Base-by-base conservation (phyloP, 140 eudicot genomes). In the Erigeron philadelphicus region DNA sequence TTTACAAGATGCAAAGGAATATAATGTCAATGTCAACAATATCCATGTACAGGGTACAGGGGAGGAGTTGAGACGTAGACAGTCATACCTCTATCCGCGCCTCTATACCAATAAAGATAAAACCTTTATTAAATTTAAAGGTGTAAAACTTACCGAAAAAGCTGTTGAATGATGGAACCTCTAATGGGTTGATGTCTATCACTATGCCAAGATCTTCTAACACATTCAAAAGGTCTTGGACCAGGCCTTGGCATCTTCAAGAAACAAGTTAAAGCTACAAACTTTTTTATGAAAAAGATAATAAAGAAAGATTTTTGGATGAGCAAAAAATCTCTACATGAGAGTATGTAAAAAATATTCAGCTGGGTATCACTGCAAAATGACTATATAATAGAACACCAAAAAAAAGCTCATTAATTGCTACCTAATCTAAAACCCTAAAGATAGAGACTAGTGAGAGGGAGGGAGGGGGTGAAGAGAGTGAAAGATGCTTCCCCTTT, bases 171-270 rank as follows among this genome's bases (percentile, higher is more conserved):
- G 70, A 87, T 81, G 10, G 89, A 90, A 35, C 95, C 95, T 78
- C 97, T 83, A 63, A 90, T 78, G 81, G 95, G 92, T 52, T 87
- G 90, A 72, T 90, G 97, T 56, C 92, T 87, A 72, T 90, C 95
- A 73, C 97, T 90, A 57, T 90, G 97, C 97, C 97, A 90, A 79
- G 95, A 92, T 68, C 97, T 87, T 76, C 83, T 77, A 68, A 85
- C 95, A 67, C 95, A 90, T 78, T 90, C 95, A 71, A 81, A 90
- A 13, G 93, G 89, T 70, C 90, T 89, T 19, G 95, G 96, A 46
- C 96, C 96, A 54, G 90, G 96, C 73, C 92, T 90, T 8, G 89
- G 95, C 97, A 90, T 86, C 87, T 82, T 87, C 75, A 44, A 53
- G 46, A 50, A 73, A 42, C 50, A 15, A 70, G 38, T 12, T 7